phyloP scores from a whole-genome alignment of 345 rosid genomes.

The Citrus sp. region DNA sequence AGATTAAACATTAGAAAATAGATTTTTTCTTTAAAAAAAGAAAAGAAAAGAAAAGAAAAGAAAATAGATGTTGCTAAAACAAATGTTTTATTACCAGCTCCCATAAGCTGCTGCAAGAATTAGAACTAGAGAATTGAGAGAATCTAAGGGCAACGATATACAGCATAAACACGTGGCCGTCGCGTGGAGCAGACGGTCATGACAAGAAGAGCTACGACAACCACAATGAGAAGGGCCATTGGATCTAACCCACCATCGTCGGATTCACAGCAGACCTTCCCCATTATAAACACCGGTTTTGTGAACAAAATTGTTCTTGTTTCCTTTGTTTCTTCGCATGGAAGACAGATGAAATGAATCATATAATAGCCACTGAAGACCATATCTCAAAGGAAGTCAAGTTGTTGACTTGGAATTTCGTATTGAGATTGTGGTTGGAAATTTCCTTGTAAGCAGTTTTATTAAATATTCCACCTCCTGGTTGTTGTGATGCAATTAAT shows the following conservation, averaged over 20 bases:
- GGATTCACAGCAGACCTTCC: slow-evolving; percentile 31
- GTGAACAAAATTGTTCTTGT: not conserved
- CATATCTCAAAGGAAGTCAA: not conserved
- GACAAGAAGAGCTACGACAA: slow-evolving; percentile 37
- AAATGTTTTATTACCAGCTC: not conserved
- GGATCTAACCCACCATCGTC: slow-evolving; percentile 25
- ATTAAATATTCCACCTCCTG: not conserved
- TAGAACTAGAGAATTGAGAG: not conserved
- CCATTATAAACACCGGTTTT: slow-evolving; percentile 24
- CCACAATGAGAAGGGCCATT: slow-evolving; percentile 20
- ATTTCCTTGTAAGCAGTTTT: not conserved
- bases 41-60: too few species aligned
- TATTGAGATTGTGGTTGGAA: not conserved
- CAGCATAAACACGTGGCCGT: slow-evolving; percentile 21
- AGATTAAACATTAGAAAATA: not conserved
- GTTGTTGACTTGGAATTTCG: slow-evolving; percentile 10
- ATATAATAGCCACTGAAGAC: not conserved
- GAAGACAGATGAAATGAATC: not conserved
- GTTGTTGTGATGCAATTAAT: too few species aligned
- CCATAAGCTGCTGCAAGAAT: not conserved
- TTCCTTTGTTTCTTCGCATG: not conserved
- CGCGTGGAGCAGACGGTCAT: slow-evolving; percentile 36
- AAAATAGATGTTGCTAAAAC: not conserved
- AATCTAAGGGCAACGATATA: slow-evolving; percentile 24
- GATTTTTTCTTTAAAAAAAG: not conserved